These are phyloP conservation scores for Umbilicaria muhlenbergii DNA, from an alignment of 495 filamentous ascomycete species.

Conservation along the genomic window DNA sequence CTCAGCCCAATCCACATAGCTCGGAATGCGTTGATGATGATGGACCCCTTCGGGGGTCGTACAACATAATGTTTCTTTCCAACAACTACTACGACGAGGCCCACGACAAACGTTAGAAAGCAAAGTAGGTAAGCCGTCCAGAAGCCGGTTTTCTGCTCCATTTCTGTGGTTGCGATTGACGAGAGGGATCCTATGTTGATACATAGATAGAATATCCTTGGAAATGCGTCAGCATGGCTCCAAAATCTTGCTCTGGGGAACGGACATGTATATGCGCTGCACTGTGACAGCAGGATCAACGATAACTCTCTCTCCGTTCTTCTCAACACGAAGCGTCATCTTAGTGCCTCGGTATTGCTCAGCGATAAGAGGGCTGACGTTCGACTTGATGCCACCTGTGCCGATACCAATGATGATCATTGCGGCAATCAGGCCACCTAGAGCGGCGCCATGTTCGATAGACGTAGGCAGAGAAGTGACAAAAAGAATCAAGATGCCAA, in stretches of 20 bases:
- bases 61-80: conserved; percentile 43
- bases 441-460: conserved; percentile 28
- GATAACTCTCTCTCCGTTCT: conserved; percentile 57
- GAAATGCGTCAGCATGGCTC: background rate
- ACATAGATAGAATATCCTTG: conserved; percentile 48
- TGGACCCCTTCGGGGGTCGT: conserved; percentile 46
- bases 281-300: conserved; percentile 62
- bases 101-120: conserved; percentile 40
- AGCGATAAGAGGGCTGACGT: conserved; percentile 41
- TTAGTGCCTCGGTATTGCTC: conserved; percentile 60
- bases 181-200: conserved; percentile 65
- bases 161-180: conserved; percentile 45
- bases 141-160: conserved; percentile 54
- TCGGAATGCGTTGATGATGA: conserved; percentile 46
- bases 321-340: conserved; percentile 30
- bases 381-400: conserved; percentile 65
- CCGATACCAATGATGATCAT: conserved; percentile 33
- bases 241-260: background rate
- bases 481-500: conserved; percentile 33
- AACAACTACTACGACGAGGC: conserved; percentile 33
- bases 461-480: conserved; percentile 30
- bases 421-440: conserved; percentile 32
- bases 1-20: conserved; percentile 41
- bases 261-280: conserved; percentile 51
- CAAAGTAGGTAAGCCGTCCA: conserved; percentile 65